These are phyloP conservation scores for Zoysia matrella DNA, from an alignment of 202 grass and related monocot species.

Conservation along the genomic window DNA sequence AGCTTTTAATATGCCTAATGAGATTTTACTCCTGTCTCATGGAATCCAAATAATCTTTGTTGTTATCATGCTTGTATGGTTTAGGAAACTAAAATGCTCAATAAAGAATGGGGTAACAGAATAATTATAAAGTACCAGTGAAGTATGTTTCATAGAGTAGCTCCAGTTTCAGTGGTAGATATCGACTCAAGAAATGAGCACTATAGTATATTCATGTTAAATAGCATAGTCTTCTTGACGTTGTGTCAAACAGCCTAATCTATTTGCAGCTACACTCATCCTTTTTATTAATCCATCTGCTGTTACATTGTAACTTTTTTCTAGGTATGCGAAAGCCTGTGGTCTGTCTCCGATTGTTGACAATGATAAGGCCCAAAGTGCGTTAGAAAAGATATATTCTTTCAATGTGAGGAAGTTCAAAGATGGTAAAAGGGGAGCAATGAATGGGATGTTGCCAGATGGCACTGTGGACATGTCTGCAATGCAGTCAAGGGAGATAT, in stretches of 20 bases:
- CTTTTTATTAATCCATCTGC: constrained; percentile 8
- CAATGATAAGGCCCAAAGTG: constrained; percentile 80
- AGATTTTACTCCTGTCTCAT: neutral
- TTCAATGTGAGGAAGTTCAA: constrained; percentile 94
- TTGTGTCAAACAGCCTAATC: constrained; percentile 1
- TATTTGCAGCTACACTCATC: neutral
- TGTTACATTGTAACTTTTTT: neutral
- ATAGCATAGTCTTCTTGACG: constrained; percentile 1
- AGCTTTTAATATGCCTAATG: neutral
- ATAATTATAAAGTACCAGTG: constrained; percentile 1
- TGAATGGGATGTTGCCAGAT: constrained; percentile 94
- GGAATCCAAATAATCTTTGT: constrained; percentile 3
- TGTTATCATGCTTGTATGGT: constrained; percentile 10
- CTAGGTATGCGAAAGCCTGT: constrained; percentile 83
- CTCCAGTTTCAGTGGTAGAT: constrained; percentile 27
- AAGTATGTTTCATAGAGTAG: neutral
- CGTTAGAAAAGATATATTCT: constrained; percentile 71
- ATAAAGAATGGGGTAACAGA: neutral
- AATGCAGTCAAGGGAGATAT: constrained; percentile 97
- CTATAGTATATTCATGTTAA: neutral
- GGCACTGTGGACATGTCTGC: constrained; percentile 80
- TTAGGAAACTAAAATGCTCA: neutral
- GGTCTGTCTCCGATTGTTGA: constrained; percentile 75
- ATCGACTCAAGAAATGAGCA: constrained; percentile 1
- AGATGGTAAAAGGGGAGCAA: constrained; percentile 79